Evolutionary conservation across 2,329 filamentous ascomycete species (phyloP), one percentile per base, ranked within the genome.

Genomic region (Lecanicillium sp.): DNA sequence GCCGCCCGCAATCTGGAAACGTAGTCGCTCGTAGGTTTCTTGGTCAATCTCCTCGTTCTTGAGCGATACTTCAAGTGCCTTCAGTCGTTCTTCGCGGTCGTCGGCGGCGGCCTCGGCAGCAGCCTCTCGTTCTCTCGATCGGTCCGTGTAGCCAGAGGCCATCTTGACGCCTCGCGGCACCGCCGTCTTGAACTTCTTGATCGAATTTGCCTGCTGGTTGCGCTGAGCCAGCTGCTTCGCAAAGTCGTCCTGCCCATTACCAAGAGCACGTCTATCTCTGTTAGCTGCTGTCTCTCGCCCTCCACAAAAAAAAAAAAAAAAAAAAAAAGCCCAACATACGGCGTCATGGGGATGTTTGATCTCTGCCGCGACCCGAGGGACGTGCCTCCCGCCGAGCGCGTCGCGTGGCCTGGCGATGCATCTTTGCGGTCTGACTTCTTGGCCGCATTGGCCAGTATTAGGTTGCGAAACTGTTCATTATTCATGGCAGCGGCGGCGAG

Each of bases 321-420:
- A n/a, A n/a, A 21, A 2, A 37, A 8, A 11, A 15, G 24, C 2
- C 1, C 8, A 33, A 11, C 6, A 59, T 75, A 90, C 84, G 91
- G 91, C 40, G 91, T 96, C 91, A 96, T 96, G 49, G 89, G 89
- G 52, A 95, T 91, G 65, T 80, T 91, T 27, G 86, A 79, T 55
- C 82, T 81, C 67, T 86, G 82, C 59, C 86, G 79, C 50, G 88
- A 93, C 19, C 90, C 90, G 49, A 95, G 74, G 4, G 80, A 68
- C 24, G 48, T 56, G 35, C 52, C 54, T 10, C 58, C 52, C 46
- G 55, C 56, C 51, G 58, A 54, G 53, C 23, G n/a, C 6, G 57
- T 51, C 56, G 55, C 54, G 45, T 56, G 60, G 15, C 17, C 21
- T 12, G 77, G 72, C 41, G 70, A 62, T 53, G 70, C 75, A 72